Evolutionary conservation across 129 eudicot genomes (phyloP).

Genomic region (Lactuca sativa): DNA sequence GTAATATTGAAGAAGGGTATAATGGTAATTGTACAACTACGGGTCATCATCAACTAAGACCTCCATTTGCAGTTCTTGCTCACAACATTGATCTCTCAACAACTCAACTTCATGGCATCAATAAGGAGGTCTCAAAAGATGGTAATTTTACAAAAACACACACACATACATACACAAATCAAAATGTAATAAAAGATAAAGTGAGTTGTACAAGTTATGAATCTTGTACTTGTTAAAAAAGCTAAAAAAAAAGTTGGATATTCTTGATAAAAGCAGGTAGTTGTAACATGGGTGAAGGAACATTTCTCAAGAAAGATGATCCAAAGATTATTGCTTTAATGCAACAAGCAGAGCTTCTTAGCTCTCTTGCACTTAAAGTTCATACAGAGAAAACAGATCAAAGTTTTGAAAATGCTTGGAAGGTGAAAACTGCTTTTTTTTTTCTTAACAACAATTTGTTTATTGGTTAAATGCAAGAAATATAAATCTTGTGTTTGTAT

Average conservation of each 20-base stretch:
- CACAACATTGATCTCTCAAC: slow-evolving; percentile 24
- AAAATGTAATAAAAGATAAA: slow-evolving; percentile 13
- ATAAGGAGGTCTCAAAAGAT: slow-evolving; percentile 33
- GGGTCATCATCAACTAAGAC: slow-evolving; percentile 37
- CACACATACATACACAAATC: background rate
- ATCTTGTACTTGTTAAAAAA: slow-evolving; percentile 39
- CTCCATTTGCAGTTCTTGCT: slow-evolving; percentile 55
- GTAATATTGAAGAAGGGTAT: slow-evolving; percentile 29
- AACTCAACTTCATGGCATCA: slow-evolving; percentile 28
- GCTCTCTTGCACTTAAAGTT: slow-evolving; percentile 72
- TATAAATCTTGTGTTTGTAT: background rate
- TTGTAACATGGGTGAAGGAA: slow-evolving; percentile 42
- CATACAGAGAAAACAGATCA: slow-evolving; percentile 67
- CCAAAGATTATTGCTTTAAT: slow-evolving; percentile 37
- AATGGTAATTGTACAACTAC: background rate
- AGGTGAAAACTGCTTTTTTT: slow-evolving; percentile 34
- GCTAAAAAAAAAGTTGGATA: background rate
- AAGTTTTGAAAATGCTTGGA: slow-evolving; percentile 84
- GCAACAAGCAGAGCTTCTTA: slow-evolving; percentile 76
- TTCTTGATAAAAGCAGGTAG: slow-evolving; percentile 22
- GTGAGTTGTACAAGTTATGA: slow-evolving; percentile 33
- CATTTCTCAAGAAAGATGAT: slow-evolving; percentile 60
- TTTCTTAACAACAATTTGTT: background rate
- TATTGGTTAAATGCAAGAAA: background rate
- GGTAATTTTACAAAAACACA: slow-evolving; percentile 31